Base-by-base conservation (phyloP, 2,329 filamentous ascomycete genomes). In the Geoglossum cookeanum region DNA sequence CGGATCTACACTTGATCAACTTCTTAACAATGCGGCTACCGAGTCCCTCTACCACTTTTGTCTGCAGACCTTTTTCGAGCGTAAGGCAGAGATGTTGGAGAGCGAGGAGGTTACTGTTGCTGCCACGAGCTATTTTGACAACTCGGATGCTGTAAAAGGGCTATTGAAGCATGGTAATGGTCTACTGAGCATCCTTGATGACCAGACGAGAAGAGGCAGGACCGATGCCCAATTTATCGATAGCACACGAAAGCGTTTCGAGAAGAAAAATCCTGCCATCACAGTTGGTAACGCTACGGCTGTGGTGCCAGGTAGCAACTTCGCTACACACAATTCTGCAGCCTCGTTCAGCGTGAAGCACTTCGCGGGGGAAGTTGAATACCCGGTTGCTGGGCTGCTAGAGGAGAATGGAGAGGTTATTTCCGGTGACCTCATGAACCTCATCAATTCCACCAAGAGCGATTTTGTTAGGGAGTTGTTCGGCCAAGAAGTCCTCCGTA, bases 371-470 rank as follows among this genome's bases (percentile, higher is more conserved):
- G 92, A 97, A 67, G 87, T 98, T 4, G 92, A 98, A 60, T 98
- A 98, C 66, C 83, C 87, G 1, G 79, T 94, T 60, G 84, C 84
- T 63, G 87, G 87, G 4, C 74, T 98, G 27, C 78, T 97, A 2
- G 92, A 98, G 69, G 90, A 95, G 70, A 98, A 98, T 62, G 88
- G 90, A 56, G 92, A 98, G 68, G 81, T 95, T 60, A 92, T 98
- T 61, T 95, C 90, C 3, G 91, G 89, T 30, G 92, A 98, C 69
- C 74, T 98, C 64, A 88, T 98, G 77, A 96, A 94, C 70, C 78
- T 98, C 64, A 85, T 98, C 70, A 87, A 85, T 64, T 82, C 82
- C 3, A 91, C 88, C 59, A 90, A 87, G 71, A 95, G 86, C 67
- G 80, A 87, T 45, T 98, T 98, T 63, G 82, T 98, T 15, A 76